Percentiles rank a stretch among this genome's conserved stretches.
Conservation (phyloP, 2,329 filamentous ascomycete genomes). For the Xylaria sp. region DNA sequence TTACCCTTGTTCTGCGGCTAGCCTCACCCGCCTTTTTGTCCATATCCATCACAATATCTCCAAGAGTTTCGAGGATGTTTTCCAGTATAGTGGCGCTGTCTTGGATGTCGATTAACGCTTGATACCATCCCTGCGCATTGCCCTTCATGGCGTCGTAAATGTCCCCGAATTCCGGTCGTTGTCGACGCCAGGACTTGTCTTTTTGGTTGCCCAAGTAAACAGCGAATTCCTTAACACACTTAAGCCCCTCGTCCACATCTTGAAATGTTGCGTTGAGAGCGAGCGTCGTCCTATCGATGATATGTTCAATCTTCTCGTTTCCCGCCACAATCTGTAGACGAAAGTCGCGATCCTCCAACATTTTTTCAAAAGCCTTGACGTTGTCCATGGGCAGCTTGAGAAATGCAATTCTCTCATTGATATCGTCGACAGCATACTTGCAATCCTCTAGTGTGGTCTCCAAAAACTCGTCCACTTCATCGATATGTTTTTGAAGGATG, state of each 20-base stretch:
- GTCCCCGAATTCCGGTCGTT: conserved; percentile 71
- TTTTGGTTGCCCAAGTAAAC: conserved; percentile 77
- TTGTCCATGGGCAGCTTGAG: conserved; percentile 87
- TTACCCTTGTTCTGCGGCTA: conserved; percentile 79
- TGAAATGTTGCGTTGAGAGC: conserved; percentile 80
- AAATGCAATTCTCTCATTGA: conserved; percentile 81
- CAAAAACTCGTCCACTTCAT: conserved; percentile 91
- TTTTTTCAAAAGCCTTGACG: conserved; percentile 81
- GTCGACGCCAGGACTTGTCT: conserved; percentile 67
- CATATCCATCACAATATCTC: conserved; percentile 84
- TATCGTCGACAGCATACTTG: conserved; percentile 78
- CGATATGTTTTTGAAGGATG: conserved; percentile 91
- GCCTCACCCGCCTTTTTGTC: conserved; percentile 85
- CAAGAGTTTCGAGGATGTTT: conserved; percentile 75
- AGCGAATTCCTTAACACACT: conserved; percentile 79
- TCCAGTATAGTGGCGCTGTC: conserved; percentile 77
- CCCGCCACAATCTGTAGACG: conserved; percentile 83
- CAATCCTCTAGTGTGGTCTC: conserved; percentile 89
- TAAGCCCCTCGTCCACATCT: conserved; percentile 81
- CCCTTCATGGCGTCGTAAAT: conserved; percentile 92
- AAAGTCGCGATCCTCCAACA: conserved; percentile 86
- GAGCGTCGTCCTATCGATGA: conserved; percentile 80
- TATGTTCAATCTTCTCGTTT: conserved; percentile 91
- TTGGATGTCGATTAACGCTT: conserved; percentile 80
- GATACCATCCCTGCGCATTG: conserved; percentile 90